These are phyloP conservation scores for Aspergillus leporis DNA, from an alignment of 495 filamentous ascomycete species.

Conservation along the genomic window DNA sequence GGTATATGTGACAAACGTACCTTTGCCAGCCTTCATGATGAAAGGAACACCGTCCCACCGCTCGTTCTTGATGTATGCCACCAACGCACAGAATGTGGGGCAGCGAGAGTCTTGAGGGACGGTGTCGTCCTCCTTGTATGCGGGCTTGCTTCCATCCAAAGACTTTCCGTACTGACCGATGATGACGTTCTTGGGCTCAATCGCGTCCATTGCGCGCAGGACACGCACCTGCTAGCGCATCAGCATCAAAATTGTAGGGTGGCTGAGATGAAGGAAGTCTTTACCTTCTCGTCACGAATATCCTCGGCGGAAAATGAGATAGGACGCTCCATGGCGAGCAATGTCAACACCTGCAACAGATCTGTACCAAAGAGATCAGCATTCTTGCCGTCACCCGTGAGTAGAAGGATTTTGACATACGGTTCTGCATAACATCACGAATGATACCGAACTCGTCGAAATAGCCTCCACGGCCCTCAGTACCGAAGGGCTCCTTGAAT, in stretches of 20 bases:
- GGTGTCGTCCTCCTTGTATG: constrained; percentile 98
- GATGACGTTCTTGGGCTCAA: constrained; percentile 99
- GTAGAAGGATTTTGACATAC: constrained; percentile 34
- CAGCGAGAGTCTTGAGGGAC: constrained; percentile 96
- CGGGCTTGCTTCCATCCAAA: constrained; percentile 93
- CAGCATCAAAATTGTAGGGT: background rate
- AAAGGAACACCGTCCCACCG: constrained; percentile 99
- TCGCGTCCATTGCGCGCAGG: constrained; percentile 86
- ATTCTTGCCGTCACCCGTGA: background rate
- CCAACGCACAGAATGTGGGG: constrained; percentile 96
- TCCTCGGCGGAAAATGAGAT: constrained; percentile 98
- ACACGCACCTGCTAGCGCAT: constrained; percentile 61
- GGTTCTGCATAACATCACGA: constrained; percentile 98
- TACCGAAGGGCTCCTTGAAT: constrained; percentile 99
- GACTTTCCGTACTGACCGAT: constrained; percentile 99
- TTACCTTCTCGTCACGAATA: constrained; percentile 97
- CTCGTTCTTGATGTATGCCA: constrained; percentile 99
- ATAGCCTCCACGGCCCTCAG: constrained; percentile 98
- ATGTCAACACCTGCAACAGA: constrained; percentile 90
- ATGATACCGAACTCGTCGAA: constrained; percentile 99
- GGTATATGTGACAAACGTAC: constrained; percentile 29
- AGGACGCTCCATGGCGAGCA: constrained; percentile 97
- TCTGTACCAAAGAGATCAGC: constrained; percentile 48
- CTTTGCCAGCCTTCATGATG: constrained; percentile 98
- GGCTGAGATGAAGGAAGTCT: background rate